These are phyloP conservation scores for Phyllostachys edulis DNA, from an alignment of 176 grass and related monocot species.

Conservation along the genomic window DNA sequence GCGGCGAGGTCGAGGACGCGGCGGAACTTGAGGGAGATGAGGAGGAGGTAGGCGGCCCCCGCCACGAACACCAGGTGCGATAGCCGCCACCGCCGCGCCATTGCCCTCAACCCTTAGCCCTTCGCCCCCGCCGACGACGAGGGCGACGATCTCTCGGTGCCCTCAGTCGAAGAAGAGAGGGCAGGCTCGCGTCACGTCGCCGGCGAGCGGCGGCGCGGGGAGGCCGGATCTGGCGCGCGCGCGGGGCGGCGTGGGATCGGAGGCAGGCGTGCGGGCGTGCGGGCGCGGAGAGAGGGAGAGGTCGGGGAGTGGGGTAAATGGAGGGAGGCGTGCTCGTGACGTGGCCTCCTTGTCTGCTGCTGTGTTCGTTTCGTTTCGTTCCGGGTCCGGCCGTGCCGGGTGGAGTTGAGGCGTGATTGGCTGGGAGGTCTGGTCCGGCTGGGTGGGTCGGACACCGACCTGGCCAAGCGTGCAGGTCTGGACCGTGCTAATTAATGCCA, in stretches of 20 bases:
- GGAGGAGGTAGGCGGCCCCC: slow-evolving; percentile 67
- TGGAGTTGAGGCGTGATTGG: neutral
- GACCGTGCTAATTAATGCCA: neutral
- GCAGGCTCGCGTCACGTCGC: neutral
- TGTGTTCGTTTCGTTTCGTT: neutral
- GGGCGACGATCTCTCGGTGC: neutral
- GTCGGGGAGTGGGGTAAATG: slow-evolving; percentile 1
- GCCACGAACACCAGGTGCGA: slow-evolving; percentile 65
- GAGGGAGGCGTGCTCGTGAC: slow-evolving; percentile 8
- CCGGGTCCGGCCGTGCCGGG: neutral
- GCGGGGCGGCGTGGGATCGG: neutral
- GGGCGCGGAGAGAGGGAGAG: neutral
- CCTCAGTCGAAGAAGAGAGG: neutral
- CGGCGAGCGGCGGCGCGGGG: neutral
- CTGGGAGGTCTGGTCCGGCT: neutral
- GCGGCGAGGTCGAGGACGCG: slow-evolving; percentile 76
- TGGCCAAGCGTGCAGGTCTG: neutral
- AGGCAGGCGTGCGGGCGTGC: neutral
- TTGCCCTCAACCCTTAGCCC: neutral
- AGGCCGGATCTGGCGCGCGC: slow-evolving; percentile 12
- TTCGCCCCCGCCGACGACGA: neutral
- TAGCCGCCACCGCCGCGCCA: slow-evolving; percentile 64
- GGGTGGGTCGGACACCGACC: neutral
- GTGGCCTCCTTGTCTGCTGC: neutral
- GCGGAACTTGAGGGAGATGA: slow-evolving; percentile 89